A percentile compares a stretch with the other conserved stretches of the same genome.
Evolutionary conservation across 2,329 filamentous ascomycete genomes (phyloP).

Genomic region (Coleophoma crateriformis): DNA sequence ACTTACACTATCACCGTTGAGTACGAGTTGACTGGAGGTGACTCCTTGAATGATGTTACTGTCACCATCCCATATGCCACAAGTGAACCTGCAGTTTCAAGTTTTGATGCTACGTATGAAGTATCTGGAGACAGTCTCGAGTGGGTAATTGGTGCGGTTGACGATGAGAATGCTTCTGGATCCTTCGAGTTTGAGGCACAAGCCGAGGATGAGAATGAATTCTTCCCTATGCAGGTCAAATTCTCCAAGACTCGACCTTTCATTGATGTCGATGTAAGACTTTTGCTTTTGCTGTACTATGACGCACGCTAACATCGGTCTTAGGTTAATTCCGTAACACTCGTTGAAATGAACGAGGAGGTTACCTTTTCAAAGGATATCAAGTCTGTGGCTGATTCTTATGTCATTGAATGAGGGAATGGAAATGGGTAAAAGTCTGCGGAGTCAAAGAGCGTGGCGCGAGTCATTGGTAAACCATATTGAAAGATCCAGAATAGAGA

Average conservation of each 20-base stretch:
- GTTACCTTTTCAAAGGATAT: constrained; percentile 80
- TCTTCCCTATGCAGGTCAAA: constrained; percentile 93
- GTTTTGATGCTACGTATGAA: constrained; percentile 91
- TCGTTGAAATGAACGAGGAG: constrained; percentile 72
- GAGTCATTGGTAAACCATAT: background rate
- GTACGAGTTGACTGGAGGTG: constrained; percentile 83
- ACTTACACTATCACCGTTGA: constrained; percentile 90
- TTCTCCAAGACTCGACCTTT: constrained; percentile 85
- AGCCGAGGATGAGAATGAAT: constrained; percentile 83
- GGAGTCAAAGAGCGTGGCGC: constrained; percentile 18
- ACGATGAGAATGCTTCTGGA: constrained; percentile 75
- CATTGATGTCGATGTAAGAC: constrained; percentile 87
- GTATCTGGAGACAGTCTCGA: constrained; percentile 89
- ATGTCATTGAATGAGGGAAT: constrained; percentile 61
- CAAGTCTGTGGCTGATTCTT: constrained; percentile 70
- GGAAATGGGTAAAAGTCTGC: constrained; percentile 14
- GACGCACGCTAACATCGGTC: constrained; percentile 20
- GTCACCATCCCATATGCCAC: constrained; percentile 84
- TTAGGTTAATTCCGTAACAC: constrained; percentile 62
- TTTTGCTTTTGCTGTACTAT: constrained; percentile 3
- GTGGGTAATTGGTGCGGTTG: constrained; percentile 86
- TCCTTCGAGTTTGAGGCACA: constrained; percentile 94
- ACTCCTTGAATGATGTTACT: constrained; percentile 74
- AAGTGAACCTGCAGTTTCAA: constrained; percentile 82
- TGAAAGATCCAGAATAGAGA: constrained; percentile 1